phyloP scores from a whole-genome alignment of 78 protist genomes.

The Thecamonas trahens region DNA sequence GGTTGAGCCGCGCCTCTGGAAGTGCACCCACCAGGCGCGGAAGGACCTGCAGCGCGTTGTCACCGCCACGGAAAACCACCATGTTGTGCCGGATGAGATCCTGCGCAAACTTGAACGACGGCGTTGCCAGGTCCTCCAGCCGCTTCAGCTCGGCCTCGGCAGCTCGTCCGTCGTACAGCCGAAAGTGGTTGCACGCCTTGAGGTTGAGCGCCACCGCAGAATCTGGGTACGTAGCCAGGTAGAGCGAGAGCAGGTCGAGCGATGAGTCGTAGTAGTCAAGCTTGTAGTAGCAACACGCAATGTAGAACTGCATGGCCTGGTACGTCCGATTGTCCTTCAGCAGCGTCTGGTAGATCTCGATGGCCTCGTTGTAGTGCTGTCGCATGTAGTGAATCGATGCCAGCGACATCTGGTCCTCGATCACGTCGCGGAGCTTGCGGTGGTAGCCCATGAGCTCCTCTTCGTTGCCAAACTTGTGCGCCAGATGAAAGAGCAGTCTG shows the following conservation, averaged over 20 bases:
- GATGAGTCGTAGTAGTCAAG: slow-evolving; percentile 76
- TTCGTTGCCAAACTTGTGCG: slow-evolving; percentile 60
- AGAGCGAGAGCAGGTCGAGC: slow-evolving; percentile 50
- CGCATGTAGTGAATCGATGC: slow-evolving; percentile 67
- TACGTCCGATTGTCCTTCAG: slow-evolving; percentile 47
- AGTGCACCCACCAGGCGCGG: slow-evolving; percentile 59
- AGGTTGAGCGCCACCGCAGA: slow-evolving; percentile 63
- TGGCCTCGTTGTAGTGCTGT: slow-evolving; percentile 64
- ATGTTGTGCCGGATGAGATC: slow-evolving; percentile 67
- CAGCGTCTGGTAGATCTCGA: slow-evolving; percentile 67
- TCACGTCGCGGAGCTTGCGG: slow-evolving; percentile 36
- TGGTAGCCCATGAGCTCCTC: slow-evolving; percentile 40
- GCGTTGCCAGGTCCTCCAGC: slow-evolving; percentile 13
- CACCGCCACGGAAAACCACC: slow-evolving; percentile 73
- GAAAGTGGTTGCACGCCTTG: slow-evolving; percentile 74
- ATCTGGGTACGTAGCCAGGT: slow-evolving; percentile 35
- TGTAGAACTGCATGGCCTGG: slow-evolving; percentile 58
- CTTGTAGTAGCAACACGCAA: slow-evolving; percentile 75
- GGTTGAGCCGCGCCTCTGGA: slow-evolving; percentile 79
- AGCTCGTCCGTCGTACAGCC: slow-evolving; percentile 70
- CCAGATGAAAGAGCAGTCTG: slow-evolving; percentile 61
- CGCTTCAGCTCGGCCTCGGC: slow-evolving; percentile 61
- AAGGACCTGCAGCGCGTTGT: slow-evolving; percentile 68
- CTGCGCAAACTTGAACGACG: slow-evolving; percentile 18
- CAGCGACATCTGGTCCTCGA: slow-evolving; percentile 45